Evolutionary conservation across 768 basidiomycete genomes (phyloP).

Genomic region (Leccinum boreale): DNA sequence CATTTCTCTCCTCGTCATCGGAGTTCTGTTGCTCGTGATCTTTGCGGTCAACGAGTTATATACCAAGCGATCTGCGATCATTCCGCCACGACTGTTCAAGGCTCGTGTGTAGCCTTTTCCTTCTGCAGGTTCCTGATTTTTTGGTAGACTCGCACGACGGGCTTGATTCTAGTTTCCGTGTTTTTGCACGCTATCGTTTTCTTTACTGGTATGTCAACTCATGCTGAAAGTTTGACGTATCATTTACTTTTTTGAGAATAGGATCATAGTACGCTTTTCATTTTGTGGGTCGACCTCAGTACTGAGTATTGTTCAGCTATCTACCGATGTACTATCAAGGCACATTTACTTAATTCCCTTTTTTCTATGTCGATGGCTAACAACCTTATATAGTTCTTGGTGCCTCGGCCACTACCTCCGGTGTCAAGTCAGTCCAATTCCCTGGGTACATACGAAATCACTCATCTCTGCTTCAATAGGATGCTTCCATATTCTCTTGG

Average conservation of each 20-base stretch:
- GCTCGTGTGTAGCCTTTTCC: slow-evolving; percentile 5
- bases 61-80: slow-evolving; percentile 35
- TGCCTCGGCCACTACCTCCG: slow-evolving; percentile 32
- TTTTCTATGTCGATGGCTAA: background rate
- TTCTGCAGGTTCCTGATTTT: background rate
- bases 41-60: slow-evolving; percentile 34
- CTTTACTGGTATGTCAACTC: slow-evolving; percentile 27
- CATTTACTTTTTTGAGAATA: slow-evolving; percentile 6
- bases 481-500: slow-evolving; percentile 36
- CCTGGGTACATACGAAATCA: background rate
- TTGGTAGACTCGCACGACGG: slow-evolving; percentile 38
- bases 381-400: slow-evolving; percentile 30
- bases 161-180: slow-evolving; percentile 26
- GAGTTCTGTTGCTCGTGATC: slow-evolving; percentile 28
- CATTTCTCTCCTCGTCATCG: slow-evolving; percentile 37
- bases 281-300: background rate
- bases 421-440: slow-evolving; percentile 24
- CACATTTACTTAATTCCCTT: background rate
- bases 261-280: slow-evolving; percentile 24
- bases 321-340: slow-evolving; percentile 42
- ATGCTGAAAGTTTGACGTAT: background rate
- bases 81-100: slow-evolving; percentile 40
- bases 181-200: slow-evolving; percentile 36
- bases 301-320: slow-evolving; percentile 26
- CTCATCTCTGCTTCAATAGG: slow-evolving; percentile 17